Conservation (phyloP, 352 stramenopile genomes). For the Phytophthora meadii region DNA sequence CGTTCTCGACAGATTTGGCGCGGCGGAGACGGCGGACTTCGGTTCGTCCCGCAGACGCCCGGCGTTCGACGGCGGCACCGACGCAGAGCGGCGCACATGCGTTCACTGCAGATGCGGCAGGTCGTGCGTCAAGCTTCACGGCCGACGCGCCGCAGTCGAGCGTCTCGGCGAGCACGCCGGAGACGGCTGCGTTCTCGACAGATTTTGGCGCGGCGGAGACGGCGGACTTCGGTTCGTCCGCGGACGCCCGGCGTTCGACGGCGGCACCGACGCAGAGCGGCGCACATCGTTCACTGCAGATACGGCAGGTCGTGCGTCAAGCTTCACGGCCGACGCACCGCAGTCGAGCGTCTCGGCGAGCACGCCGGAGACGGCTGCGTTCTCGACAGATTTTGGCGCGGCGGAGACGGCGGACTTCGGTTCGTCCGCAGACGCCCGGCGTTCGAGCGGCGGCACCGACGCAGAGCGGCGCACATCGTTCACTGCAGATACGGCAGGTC, state of each 20-base stretch:
- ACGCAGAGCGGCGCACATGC: not conserved
- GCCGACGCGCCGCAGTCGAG: not conserved
- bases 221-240: not conserved
- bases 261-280: not conserved
- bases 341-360: too few relatives aligned
- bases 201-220: not conserved
- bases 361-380: not conserved
- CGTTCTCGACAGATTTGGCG: not conserved
- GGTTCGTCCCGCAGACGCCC: not conserved
- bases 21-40: not conserved
- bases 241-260: not conserved
- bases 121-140: not conserved
- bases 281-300: not conserved
- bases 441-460: not conserved
- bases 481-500: not conserved
- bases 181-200: not conserved
- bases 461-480: not conserved
- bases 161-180: not conserved
- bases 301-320: not conserved
- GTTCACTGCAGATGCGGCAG: not conserved
- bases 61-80: not conserved
- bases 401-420: not conserved
- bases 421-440: not conserved
- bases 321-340: not conserved
- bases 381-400: not conserved